Evolutionary conservation across 495 filamentous ascomycete species (phyloP).

Genomic region (Barbatosphaeria neglecta): DNA sequence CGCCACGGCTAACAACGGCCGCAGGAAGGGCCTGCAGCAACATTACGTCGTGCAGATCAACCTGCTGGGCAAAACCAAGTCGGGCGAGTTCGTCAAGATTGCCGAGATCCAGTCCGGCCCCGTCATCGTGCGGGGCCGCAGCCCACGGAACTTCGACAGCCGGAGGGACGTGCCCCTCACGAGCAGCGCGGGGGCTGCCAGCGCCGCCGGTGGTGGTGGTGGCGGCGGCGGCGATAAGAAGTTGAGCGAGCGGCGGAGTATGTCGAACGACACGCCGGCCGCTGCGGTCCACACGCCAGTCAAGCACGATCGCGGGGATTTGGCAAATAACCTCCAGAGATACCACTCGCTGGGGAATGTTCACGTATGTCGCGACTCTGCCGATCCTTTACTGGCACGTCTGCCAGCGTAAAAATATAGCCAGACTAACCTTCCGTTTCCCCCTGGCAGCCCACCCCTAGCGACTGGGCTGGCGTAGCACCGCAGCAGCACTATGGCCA

Average conservation of each 20-base stretch:
- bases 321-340: slow-evolving; percentile 19
- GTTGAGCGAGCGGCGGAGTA: slow-evolving; percentile 1
- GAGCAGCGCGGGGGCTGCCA: slow-evolving; percentile 16
- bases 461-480: slow-evolving; percentile 14
- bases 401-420: no score
- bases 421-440: no score
- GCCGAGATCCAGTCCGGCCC: slow-evolving; percentile 53
- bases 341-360: slow-evolving; percentile 21
- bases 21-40: slow-evolving; percentile 58
- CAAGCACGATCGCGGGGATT: slow-evolving; percentile 21
- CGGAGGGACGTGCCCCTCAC: slow-evolving; percentile 54
- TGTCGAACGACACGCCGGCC: background rate
- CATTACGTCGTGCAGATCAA: slow-evolving; percentile 59
- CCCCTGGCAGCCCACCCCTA: slow-evolving; percentile 4
- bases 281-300: slow-evolving; percentile 2
- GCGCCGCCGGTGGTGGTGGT: background rate
- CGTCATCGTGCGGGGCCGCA: slow-evolving; percentile 58
- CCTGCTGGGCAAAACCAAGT: slow-evolving; percentile 46
- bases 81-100: slow-evolving; percentile 45
- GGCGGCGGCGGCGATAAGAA: slow-evolving; percentile 4
- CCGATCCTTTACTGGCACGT: no score
- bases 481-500: slow-evolving; percentile 4
- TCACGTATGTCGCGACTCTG: slow-evolving; percentile 15
- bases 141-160: slow-evolving; percentile 58
- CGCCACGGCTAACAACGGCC: slow-evolving; percentile 77